Evolutionary conservation across 2,329 filamentous ascomycete species (phyloP), one percentile per base, ranked within the genome.

Genomic region (Pezicula neosporulosa): DNA sequence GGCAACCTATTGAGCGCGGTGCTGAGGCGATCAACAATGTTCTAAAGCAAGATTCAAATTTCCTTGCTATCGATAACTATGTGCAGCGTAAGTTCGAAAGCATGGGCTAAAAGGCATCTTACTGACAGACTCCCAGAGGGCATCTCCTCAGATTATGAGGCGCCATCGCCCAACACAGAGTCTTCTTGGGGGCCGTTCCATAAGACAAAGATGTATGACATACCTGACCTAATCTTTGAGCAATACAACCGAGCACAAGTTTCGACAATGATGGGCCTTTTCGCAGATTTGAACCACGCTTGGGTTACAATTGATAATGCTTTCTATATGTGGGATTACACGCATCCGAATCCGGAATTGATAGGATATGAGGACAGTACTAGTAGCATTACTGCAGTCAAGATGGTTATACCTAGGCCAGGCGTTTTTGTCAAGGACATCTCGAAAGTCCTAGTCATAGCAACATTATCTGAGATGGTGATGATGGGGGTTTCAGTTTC

Each of bases 301-400:
- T 99, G 92, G 89, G 89, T 96, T 50, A 84, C 89, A 21, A 94
- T 99, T 66, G 94, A 99, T 73, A 97, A 96, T 72, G 89, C 90
- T 56, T 77, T 99, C 42, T 99, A 97, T 67, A 78, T 99, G 15
- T 99, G 95, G 95, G 93, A 99, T 71, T 99, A 97, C 69, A 96
- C 91, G 6, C 82, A 90, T 66, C 85, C 89, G n/a, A 90, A 93
- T 60, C 90, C 93, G 5, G 89, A 96, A 66, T 77, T 97, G 39
- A 87, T 96, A 58, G 93, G 93, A 16, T 97, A 89, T 64, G 93
- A 97, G 67, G 91, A 96, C 60, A 88, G 93, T 68, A 78, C 85
- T 6, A 85, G 95, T 67, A 90, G 85, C 58, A 97, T 99, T 62
- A 91, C 90, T 39, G 85, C 89, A n/a, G 89, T 99, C 41, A 91